Evolutionary conservation across 768 basidiomycete genomes (phyloP).

Genomic region (Multifurca ochricompacta): DNA sequence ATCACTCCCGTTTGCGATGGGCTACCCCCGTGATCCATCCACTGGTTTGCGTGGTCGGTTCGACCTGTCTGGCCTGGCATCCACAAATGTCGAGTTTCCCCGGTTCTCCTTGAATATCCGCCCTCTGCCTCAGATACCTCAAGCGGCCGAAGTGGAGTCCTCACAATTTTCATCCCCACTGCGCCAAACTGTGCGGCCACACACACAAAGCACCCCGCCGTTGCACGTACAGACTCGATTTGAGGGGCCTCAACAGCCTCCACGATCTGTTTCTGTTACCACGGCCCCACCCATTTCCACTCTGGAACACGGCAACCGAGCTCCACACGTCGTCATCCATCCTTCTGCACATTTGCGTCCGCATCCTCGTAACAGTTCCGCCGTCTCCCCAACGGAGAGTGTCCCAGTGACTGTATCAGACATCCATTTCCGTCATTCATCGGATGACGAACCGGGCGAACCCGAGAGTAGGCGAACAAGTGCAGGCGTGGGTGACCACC

Average conservation of each 20-base stretch:
- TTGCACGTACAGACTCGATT: constrained; percentile 15
- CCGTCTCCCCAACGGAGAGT: constrained; percentile 29
- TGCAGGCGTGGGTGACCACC: constrained; percentile 15
- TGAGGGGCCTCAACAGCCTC: background rate
- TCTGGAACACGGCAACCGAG: background rate
- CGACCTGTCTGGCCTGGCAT: background rate
- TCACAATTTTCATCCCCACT: background rate
- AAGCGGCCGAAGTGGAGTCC: background rate
- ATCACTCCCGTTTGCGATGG: constrained; percentile 18
- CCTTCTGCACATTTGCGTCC: constrained; percentile 22
- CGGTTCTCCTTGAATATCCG: constrained; percentile 6
- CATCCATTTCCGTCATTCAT: constrained; percentile 31
- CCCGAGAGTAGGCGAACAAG: constrained; percentile 24
- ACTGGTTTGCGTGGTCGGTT: background rate
- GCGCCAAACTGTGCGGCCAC: background rate
- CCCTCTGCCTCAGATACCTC: constrained; percentile 14
- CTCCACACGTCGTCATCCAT: constrained; percentile 14
- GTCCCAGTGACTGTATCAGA: constrained; percentile 31
- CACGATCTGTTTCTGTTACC: constrained; percentile 11
- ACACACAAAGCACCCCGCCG: constrained; percentile 1
- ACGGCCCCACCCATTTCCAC: constrained; percentile 2
- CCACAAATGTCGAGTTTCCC: constrained; percentile 7
- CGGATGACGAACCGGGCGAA: constrained; percentile 23
- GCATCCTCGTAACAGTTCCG: constrained; percentile 7
- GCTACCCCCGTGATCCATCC: constrained; percentile 10